A percentile compares a stretch with the other conserved stretches of the same genome.
phyloP scores from a whole-genome alignment of 306 rosid species.

The Dalbergia cochinchinensis region DNA sequence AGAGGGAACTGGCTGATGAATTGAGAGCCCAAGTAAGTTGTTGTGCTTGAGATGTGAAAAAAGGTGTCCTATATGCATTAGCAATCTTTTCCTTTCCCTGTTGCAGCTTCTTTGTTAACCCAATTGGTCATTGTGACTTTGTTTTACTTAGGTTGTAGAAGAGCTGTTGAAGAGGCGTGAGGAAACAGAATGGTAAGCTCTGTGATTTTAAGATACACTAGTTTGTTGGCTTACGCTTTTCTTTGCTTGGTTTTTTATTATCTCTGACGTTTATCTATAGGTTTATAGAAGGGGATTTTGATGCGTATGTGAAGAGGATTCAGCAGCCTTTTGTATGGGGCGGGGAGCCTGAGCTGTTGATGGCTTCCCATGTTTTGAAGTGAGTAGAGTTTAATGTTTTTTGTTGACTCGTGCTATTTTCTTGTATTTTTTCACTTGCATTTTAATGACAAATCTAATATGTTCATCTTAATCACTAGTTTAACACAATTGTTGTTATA shows the following conservation, averaged over 20 bases:
- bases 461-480: not conserved
- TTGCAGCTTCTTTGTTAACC: not conserved
- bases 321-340: slow-evolving; percentile 88
- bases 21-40: slow-evolving; percentile 79
- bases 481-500: not conserved
- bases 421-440: not conserved
- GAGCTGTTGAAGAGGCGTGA: slow-evolving; percentile 89
- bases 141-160: slow-evolving; percentile 69
- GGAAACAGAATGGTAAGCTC: slow-evolving; percentile 85
- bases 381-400: slow-evolving; percentile 50
- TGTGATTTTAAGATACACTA: slow-evolving; percentile 12
- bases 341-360: slow-evolving; percentile 91
- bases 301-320: slow-evolving; percentile 75
- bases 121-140: not conserved
- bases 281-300: slow-evolving; percentile 94
- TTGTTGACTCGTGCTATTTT: not conserved
- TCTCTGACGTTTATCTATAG: slow-evolving; percentile 44
- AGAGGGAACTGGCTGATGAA: slow-evolving; percentile 91
- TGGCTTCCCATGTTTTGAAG: slow-evolving; percentile 96
- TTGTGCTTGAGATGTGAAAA: not conserved
- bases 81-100: not conserved
- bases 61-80: not conserved
- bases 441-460: not conserved
- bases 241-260: slow-evolving; percentile 6
- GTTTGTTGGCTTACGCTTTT: slow-evolving; percentile 14